Evolutionary conservation across 306 rosid species (phyloP).

Genomic region (Trifolium repens): DNA sequence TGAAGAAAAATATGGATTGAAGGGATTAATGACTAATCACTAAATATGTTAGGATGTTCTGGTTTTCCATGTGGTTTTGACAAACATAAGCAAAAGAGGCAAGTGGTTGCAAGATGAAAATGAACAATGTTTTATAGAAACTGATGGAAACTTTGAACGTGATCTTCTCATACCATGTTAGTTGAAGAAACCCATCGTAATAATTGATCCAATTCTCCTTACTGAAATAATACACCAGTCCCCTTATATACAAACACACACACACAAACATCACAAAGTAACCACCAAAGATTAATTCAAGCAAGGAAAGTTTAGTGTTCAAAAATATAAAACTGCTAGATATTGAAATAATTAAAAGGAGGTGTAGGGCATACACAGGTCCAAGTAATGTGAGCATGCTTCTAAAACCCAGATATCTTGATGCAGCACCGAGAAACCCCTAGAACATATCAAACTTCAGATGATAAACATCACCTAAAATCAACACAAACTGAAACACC

Average conservation of each 20-base stretch:
- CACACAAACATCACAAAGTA: too few relatives aligned
- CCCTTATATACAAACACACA: too few relatives aligned
- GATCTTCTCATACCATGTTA: too few relatives aligned
- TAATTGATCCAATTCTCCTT: too few relatives aligned
- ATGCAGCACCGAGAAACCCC: constrained; percentile 92
- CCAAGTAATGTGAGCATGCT: constrained; percentile 88
- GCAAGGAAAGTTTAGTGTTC: constrained; percentile 25
- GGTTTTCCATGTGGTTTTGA: neutral
- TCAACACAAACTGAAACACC: constrained; percentile 20
- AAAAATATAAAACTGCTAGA: constrained; percentile 29
- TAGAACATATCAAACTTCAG: constrained; percentile 44
- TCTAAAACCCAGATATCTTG: constrained; percentile 90
- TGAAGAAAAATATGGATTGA: neutral
- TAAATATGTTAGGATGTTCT: neutral
- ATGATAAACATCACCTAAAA: constrained; percentile 34
- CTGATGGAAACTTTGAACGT: too few relatives aligned
- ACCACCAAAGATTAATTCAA: too few relatives aligned
- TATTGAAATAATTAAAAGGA: constrained; percentile 33
- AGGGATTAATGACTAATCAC: neutral
- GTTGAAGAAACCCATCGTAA: too few relatives aligned
- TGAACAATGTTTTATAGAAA: too few relatives aligned
- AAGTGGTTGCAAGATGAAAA: too few relatives aligned
- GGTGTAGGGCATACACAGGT: constrained; percentile 71
- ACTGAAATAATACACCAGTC: too few relatives aligned
- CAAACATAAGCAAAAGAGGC: neutral